Evolutionary conservation across 352 stramenopile genomes (phyloP).

Genomic region (Phytophthora cryptogea): DNA sequence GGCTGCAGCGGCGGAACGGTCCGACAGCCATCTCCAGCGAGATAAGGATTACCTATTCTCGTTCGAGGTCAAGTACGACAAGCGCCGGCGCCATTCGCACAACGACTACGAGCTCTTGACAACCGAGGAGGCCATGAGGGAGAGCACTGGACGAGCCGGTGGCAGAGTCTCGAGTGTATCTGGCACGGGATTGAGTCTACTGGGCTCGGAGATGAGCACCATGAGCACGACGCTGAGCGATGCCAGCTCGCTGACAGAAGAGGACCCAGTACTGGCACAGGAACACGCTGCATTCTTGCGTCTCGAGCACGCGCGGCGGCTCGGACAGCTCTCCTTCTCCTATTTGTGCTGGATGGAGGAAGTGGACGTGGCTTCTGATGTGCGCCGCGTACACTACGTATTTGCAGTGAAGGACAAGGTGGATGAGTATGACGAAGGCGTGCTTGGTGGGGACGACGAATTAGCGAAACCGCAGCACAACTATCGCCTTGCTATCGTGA

Average conservation of each 20-base stretch:
- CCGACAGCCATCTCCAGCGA: constrained; percentile 49
- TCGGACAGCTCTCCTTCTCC: constrained; percentile 47
- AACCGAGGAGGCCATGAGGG: constrained; percentile 14
- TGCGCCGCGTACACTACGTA: constrained; percentile 72
- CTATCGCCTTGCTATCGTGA: constrained; percentile 61
- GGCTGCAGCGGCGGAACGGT: background rate
- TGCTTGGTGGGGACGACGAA: constrained; percentile 17
- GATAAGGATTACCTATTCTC: constrained; percentile 84
- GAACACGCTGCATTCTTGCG: constrained; percentile 48
- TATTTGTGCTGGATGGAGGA: constrained; percentile 83
- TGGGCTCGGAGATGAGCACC: constrained; percentile 47
- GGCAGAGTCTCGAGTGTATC: constrained; percentile 18
- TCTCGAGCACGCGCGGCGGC: constrained; percentile 46
- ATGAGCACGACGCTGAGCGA: constrained; percentile 63
- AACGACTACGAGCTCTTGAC: constrained; percentile 14
- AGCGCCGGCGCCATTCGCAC: constrained; percentile 14
- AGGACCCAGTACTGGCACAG: constrained; percentile 32
- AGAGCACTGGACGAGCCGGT: constrained; percentile 5
- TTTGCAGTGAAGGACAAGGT: constrained; percentile 47
- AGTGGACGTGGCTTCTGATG: constrained; percentile 57
- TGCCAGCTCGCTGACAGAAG: constrained; percentile 52
- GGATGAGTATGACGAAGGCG: constrained; percentile 33
- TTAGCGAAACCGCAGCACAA: background rate
- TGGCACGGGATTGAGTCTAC: constrained; percentile 27
- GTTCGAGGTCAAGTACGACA: constrained; percentile 73